A percentile compares a stretch with the other conserved stretches of the same genome.
Conservation (phyloP, 768 basidiomycete species). For the Lactifluus echinatus region DNA sequence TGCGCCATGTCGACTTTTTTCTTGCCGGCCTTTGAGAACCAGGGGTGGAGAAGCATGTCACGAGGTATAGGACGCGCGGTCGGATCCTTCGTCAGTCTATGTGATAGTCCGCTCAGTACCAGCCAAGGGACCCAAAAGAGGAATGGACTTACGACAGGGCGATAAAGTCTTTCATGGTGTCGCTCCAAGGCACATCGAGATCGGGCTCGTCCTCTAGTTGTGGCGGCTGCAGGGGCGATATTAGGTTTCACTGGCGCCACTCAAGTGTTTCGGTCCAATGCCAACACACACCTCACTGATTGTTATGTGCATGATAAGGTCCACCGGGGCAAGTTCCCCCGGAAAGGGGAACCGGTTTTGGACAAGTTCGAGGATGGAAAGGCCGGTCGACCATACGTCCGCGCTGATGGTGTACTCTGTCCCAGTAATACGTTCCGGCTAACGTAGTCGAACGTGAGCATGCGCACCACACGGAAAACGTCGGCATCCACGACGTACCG, state of each 20-base stretch:
- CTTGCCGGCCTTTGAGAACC: constrained; percentile 61
- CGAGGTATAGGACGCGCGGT: constrained; percentile 61
- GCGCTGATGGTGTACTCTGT: constrained; percentile 85
- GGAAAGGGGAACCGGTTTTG: constrained; percentile 89
- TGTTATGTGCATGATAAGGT: constrained; percentile 78
- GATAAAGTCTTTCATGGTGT: constrained; percentile 81
- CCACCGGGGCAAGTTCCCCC: constrained; percentile 74
- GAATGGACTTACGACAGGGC: constrained; percentile 55
- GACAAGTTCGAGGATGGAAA: constrained; percentile 82
- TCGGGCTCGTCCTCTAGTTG: constrained; percentile 57
- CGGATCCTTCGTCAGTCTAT: constrained; percentile 57
- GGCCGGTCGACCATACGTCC: constrained; percentile 92
- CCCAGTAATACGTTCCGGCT: constrained; percentile 88
- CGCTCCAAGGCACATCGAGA: constrained; percentile 44
- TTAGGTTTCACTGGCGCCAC: not conserved
- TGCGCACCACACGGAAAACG: not conserved
- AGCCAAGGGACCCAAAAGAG: not conserved
- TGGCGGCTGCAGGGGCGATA: constrained; percentile 43
- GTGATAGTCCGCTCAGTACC: constrained; percentile 7
- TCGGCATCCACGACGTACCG: constrained; percentile 39
- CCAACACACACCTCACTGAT: constrained; percentile 45
- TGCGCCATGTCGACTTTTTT: constrained; percentile 74
- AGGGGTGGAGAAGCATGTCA: constrained; percentile 71
- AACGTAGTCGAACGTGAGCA: not conserved
- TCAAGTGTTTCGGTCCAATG: not conserved